phyloP scores from a whole-genome alignment of 2,329 filamentous ascomycete genomes.

The Apiospora hydei region DNA sequence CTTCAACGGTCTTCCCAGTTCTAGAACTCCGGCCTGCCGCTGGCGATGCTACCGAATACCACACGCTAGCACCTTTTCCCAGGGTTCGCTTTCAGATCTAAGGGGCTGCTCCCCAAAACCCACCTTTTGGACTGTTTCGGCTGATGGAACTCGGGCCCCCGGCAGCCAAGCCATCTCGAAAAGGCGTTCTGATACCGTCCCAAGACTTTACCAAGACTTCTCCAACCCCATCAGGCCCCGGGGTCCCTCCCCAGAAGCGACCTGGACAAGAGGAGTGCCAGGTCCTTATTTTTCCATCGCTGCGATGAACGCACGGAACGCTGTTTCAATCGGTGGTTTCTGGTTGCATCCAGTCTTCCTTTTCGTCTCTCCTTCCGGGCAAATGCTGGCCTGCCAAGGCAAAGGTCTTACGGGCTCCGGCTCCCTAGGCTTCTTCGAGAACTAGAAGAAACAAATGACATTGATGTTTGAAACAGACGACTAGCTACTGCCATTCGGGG shows the following conservation, averaged over 20 bases:
- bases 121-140: slow-evolving; percentile 16
- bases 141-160: slow-evolving; percentile 12
- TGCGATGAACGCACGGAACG: slow-evolving; percentile 5
- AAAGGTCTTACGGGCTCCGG: background rate
- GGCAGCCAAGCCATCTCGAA: slow-evolving; percentile 22
- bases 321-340: slow-evolving; percentile 24
- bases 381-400: slow-evolving; percentile 7
- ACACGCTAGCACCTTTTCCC: slow-evolving; percentile 5
- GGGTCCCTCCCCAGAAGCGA: background rate
- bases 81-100: background rate
- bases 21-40: slow-evolving; percentile 6
- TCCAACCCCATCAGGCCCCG: slow-evolving; percentile 3
- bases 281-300: slow-evolving; percentile 13
- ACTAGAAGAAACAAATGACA: slow-evolving; percentile 11
- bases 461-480: slow-evolving; percentile 12
- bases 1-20: background rate
- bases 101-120: background rate
- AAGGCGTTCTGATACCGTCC: slow-evolving; percentile 19
- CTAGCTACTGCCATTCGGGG: background rate
- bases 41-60: slow-evolving; percentile 4
- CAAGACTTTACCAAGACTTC: slow-evolving; percentile 25
- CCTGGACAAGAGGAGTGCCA: background rate
- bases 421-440: slow-evolving; percentile 4
- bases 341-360: slow-evolving; percentile 7
- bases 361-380: background rate